Evolutionary conservation across 352 stramenopile species (phyloP).

Genomic region (Phytophthora gonapodyides): DNA sequence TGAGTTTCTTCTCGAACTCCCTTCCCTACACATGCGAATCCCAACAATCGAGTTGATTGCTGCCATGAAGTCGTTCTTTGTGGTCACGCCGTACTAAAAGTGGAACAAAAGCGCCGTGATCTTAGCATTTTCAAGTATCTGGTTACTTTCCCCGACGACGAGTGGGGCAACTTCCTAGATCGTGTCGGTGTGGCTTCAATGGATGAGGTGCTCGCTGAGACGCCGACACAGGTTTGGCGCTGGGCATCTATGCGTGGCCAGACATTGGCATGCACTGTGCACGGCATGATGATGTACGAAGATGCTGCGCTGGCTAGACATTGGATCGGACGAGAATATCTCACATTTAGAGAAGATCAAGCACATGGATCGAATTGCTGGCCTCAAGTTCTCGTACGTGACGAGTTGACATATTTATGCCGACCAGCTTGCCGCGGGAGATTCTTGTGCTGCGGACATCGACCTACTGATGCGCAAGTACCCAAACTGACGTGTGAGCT

Average conservation of each 20-base stretch:
- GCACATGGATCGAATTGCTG: conserved; percentile 87
- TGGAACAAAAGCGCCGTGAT: conserved; percentile 83
- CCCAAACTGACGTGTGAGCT: conserved; percentile 92
- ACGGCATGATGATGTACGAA: conserved; percentile 93
- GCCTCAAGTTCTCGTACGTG: conserved; percentile 90
- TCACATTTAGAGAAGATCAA: conserved; percentile 90
- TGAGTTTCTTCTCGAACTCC: conserved; percentile 92
- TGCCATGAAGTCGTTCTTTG: conserved; percentile 89
- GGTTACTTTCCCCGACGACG: conserved; percentile 86
- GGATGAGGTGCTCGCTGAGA: conserved; percentile 80
- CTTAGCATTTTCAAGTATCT: conserved; percentile 91
- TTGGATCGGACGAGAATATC: conserved; percentile 83
- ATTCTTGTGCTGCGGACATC: conserved; percentile 93
- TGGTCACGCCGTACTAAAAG: conserved; percentile 91
- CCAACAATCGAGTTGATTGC: conserved; percentile 81
- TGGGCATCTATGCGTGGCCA: conserved; percentile 90
- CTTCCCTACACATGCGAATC: conserved; percentile 90
- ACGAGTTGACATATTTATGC: conserved; percentile 91
- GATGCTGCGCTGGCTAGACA: conserved; percentile 89
- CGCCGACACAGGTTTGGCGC: conserved; percentile 80
- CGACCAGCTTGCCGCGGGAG: conserved; percentile 71
- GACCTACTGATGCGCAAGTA: conserved; percentile 97
- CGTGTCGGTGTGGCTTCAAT: conserved; percentile 76
- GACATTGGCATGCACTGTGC: conserved; percentile 84
- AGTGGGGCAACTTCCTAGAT: conserved; percentile 90